Percentiles rank a stretch among this genome's conserved stretches.
Evolutionary conservation across 2,329 filamentous ascomycete genomes (phyloP).

Genomic region (Colletotrichum sp.): DNA sequence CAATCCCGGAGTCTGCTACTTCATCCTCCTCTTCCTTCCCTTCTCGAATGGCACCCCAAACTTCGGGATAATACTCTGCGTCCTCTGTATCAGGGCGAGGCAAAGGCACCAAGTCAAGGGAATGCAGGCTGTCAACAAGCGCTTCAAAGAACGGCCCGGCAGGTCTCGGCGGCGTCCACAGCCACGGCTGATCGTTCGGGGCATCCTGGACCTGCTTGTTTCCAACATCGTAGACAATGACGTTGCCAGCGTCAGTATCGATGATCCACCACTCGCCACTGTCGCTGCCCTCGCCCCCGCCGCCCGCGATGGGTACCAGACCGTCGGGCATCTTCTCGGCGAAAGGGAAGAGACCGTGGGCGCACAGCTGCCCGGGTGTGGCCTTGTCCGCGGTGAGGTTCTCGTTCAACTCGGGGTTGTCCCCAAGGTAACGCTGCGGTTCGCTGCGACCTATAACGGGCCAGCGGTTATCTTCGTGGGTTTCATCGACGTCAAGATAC

Average conservation of each 20-base stretch:
- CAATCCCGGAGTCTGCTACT: accelerated
- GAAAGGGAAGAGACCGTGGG: neutral
- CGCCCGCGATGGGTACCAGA: neutral
- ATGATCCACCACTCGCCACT: neutral
- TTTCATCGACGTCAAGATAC: neutral
- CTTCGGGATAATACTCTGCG: neutral
- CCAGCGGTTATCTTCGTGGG: neutral
- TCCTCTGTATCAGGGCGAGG: neutral
- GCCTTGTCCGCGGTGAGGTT: neutral
- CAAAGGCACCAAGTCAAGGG: neutral
- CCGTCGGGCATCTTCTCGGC: neutral
- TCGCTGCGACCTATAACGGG: neutral
- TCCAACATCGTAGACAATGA: neutral
- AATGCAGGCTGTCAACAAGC: neutral
- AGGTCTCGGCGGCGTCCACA: neutral
- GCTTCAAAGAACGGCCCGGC: neutral
- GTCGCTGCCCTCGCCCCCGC: neutral
- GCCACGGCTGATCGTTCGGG: neutral
- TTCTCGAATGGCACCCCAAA: neutral
- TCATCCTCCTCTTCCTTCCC: neutral
- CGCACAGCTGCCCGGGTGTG: neutral
- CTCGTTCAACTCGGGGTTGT: neutral
- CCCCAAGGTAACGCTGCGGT: neutral
- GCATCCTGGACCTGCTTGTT: neutral
- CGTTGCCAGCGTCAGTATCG: neutral